A percentile compares a stretch with the other conserved stretches of the same genome.
Evolutionary conservation across 2,329 filamentous ascomycete species (phyloP).

Genomic region (Aspergillus persii): DNA sequence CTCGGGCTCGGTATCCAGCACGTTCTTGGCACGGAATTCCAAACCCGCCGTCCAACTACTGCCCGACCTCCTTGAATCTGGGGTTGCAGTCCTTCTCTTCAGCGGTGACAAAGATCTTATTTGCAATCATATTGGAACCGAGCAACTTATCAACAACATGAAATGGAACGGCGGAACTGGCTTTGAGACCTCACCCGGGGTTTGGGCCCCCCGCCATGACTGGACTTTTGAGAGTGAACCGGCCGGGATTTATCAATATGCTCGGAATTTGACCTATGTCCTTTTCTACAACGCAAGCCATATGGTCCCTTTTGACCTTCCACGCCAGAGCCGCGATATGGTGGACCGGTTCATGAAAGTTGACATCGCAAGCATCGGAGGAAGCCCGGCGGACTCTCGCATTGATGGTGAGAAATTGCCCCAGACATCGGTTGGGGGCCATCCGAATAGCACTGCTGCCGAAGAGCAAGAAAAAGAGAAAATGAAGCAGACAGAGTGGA

Average conservation of each 20-base stretch:
- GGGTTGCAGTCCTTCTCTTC: slow-evolving; percentile 77
- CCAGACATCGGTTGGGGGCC: slow-evolving; percentile 72
- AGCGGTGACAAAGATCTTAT: slow-evolving; percentile 93
- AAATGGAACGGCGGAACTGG: slow-evolving; percentile 88
- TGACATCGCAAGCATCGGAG: slow-evolving; percentile 85
- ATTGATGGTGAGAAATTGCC: slow-evolving; percentile 83
- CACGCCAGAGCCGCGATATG: slow-evolving; percentile 88
- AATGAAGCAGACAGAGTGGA: slow-evolving; percentile 82
- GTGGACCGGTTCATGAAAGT: slow-evolving; percentile 94
- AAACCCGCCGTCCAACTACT: slow-evolving; percentile 71
- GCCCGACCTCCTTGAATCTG: slow-evolving; percentile 71
- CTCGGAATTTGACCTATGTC: slow-evolving; percentile 92
- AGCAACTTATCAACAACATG: slow-evolving; percentile 85
- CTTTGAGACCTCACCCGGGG: slow-evolving; percentile 82
- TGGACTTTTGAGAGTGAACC: slow-evolving; percentile 90
- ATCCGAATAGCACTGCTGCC: slow-evolving; percentile 66
- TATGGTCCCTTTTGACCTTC: slow-evolving; percentile 96
- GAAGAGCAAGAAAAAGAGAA: slow-evolving; percentile 68
- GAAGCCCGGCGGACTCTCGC: slow-evolving; percentile 70
- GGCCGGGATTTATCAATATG: slow-evolving; percentile 90
- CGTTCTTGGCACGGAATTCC: slow-evolving; percentile 70
- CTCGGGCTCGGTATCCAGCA: slow-evolving; percentile 69
- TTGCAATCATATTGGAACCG: slow-evolving; percentile 94
- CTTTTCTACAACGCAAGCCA: slow-evolving; percentile 94
- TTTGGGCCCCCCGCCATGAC: slow-evolving; percentile 85